Conservation (phyloP, 208 protist genomes). For the Blechomonas ayalai region DNA sequence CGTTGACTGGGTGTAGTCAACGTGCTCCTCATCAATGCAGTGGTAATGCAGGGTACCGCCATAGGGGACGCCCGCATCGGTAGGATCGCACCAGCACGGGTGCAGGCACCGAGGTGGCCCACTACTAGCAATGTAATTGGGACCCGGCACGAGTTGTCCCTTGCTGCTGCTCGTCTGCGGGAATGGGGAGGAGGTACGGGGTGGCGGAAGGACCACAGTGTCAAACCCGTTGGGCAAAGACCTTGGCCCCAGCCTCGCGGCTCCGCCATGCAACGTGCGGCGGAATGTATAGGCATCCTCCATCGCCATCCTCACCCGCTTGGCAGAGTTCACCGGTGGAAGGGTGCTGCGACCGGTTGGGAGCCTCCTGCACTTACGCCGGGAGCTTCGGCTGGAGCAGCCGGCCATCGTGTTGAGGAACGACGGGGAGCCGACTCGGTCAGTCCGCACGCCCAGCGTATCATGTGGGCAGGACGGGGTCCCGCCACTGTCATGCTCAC, state of each 20-base stretch:
- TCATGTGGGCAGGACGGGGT: too few species aligned
- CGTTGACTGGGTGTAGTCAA: constrained; percentile 5
- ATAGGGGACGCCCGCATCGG: constrained; percentile 37
- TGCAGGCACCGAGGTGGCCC: constrained; percentile 17
- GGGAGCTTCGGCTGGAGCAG: too few species aligned
- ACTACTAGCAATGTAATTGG: constrained; percentile 15
- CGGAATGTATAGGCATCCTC: constrained; percentile 3
- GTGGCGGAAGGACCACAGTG: constrained; percentile 2
- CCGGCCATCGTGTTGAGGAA: too few species aligned
- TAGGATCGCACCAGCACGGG: constrained; percentile 79
- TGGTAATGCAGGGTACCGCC: constrained; percentile 77
- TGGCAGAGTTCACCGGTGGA: constrained; percentile 6
- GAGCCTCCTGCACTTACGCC: too few species aligned
- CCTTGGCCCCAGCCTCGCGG: constrained; percentile 2
- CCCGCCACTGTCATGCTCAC: too few species aligned
- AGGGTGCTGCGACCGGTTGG: not conserved
- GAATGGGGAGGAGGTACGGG: not conserved
- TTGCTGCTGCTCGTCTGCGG: constrained; percentile 1
- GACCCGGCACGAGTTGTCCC: too few species aligned
- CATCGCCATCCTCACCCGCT: constrained; percentile 8
- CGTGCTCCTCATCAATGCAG: constrained; percentile 46
- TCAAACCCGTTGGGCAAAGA: constrained; percentile 29
- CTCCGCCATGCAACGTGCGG: not conserved
- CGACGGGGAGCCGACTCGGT: too few species aligned
- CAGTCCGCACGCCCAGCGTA: too few species aligned